A percentile compares a stretch with the other conserved stretches of the same genome.
Evolutionary conservation across 192 early-diverging fungal species (phyloP).

Genomic region (Dispira parvispora): DNA sequence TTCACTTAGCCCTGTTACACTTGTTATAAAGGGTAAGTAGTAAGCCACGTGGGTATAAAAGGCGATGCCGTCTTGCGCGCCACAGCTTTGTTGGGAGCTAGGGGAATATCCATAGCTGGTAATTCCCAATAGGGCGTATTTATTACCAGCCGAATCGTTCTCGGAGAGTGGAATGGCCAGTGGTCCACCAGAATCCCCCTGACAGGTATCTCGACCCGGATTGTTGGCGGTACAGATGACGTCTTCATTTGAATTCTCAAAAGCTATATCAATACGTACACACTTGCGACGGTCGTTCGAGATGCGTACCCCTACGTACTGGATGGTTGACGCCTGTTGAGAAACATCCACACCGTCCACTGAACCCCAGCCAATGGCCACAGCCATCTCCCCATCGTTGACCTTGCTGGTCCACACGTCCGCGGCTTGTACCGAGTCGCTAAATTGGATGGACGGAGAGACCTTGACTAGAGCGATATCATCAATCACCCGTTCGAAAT

Average conservation of each 20-base stretch:
- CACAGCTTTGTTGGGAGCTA: conserved; percentile 13
- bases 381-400: conserved; percentile 17
- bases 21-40: conserved; percentile 24
- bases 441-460: conserved; percentile 18
- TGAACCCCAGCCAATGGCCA: conserved; percentile 26
- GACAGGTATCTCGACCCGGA: conserved; percentile 21
- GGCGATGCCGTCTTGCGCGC: conserved; percentile 21
- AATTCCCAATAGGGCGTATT: conserved; percentile 18
- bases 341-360: conserved; percentile 15
- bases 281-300: conserved; percentile 10
- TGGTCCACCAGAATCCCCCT: conserved; percentile 29
- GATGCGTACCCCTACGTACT: conserved; percentile 13
- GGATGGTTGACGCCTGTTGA: conserved; percentile 17
- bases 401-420: conserved; percentile 18
- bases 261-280: conserved; percentile 12
- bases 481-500: conserved; percentile 18
- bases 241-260: conserved; percentile 20
- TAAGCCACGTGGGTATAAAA: conserved; percentile 27
- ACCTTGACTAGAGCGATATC: conserved; percentile 31
- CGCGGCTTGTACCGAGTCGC: conserved; percentile 19
- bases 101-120: conserved; percentile 30
- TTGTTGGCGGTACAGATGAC: conserved; percentile 19
- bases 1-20: conserved; percentile 18
- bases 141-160: background rate
- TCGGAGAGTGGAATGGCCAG: conserved; percentile 12